Percentiles rank a stretch among this genome's conserved stretches.
Conservation (phyloP, 306 rosid genomes). For the Medicago lupulina region DNA sequence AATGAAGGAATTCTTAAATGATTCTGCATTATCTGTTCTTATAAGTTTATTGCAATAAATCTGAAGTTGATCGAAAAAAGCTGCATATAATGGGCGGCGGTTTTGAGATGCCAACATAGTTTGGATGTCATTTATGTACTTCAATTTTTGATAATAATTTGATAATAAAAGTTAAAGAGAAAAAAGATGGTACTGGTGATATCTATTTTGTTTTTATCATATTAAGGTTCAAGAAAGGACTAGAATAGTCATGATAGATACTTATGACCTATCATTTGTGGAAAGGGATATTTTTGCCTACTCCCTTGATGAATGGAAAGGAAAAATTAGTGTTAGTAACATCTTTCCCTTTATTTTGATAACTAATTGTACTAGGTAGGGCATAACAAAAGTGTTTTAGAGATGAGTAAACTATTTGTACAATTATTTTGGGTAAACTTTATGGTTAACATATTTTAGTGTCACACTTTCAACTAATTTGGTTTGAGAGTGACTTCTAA, state of each 20-base stretch:
- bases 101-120: too few species aligned
- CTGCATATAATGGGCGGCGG: too few species aligned
- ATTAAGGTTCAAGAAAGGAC: not conserved
- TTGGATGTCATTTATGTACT: too few species aligned
- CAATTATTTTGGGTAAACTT: too few species aligned
- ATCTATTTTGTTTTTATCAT: not conserved
- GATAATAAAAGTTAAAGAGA: too few species aligned
- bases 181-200: too few species aligned
- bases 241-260: not conserved
- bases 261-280: constrained; percentile 3
- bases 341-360: not conserved
- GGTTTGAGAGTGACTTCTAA: too few species aligned
- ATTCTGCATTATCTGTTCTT: not conserved
- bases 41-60: not conserved
- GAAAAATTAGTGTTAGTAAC: not conserved
- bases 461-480: not conserved
- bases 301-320: not conserved
- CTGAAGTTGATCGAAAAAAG: not conserved
- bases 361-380: not conserved
- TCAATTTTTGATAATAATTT: too few species aligned
- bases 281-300: constrained; percentile 37
- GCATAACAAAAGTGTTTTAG: not conserved
- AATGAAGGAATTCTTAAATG: not conserved
- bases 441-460: not conserved
- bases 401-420: not conserved